Conservation (phyloP, 768 basidiomycete species). For the Lactarius vividus region DNA sequence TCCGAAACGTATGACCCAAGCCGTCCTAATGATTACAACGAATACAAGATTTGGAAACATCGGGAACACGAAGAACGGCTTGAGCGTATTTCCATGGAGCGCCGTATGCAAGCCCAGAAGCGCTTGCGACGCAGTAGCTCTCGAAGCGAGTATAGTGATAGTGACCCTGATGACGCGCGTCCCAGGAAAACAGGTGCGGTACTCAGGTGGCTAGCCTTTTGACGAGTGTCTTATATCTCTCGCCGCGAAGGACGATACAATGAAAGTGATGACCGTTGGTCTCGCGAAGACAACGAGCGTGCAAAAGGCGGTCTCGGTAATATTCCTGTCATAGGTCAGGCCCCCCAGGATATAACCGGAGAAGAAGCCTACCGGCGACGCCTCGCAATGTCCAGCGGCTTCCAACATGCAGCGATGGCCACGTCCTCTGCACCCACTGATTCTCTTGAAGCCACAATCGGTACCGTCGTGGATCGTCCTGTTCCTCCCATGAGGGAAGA, state of each 20-base stretch:
- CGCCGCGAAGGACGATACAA: slow-evolving; percentile 38
- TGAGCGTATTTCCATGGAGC: slow-evolving; percentile 44
- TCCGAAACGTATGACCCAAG: slow-evolving; percentile 75
- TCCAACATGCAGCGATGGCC: slow-evolving; percentile 21
- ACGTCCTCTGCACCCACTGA: neutral
- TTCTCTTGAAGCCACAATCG: neutral
- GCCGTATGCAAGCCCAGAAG: slow-evolving; percentile 54
- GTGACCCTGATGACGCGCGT: slow-evolving; percentile 62
- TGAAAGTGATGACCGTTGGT: slow-evolving; percentile 46
- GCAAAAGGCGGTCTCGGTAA: slow-evolving; percentile 34
- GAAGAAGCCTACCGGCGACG: slow-evolving; percentile 79
- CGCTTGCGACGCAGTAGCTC: slow-evolving; percentile 45
- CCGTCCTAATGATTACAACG: slow-evolving; percentile 85
- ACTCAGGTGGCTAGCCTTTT: neutral
- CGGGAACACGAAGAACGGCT: slow-evolving; percentile 72
- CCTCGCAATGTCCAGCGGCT: slow-evolving; percentile 58
- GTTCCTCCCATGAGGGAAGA: slow-evolving; percentile 1
- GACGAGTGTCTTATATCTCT: slow-evolving; percentile 19
- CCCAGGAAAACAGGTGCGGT: slow-evolving; percentile 63
- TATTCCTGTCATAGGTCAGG: slow-evolving; percentile 18
- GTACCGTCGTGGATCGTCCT: neutral
- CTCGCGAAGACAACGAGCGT: slow-evolving; percentile 55
- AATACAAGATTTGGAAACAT: slow-evolving; percentile 79
- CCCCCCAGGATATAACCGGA: slow-evolving; percentile 56
- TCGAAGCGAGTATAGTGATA: slow-evolving; percentile 64